Evolutionary conservation across 768 basidiomycete genomes (phyloP).

Genomic region (Tulasnella sp.): DNA sequence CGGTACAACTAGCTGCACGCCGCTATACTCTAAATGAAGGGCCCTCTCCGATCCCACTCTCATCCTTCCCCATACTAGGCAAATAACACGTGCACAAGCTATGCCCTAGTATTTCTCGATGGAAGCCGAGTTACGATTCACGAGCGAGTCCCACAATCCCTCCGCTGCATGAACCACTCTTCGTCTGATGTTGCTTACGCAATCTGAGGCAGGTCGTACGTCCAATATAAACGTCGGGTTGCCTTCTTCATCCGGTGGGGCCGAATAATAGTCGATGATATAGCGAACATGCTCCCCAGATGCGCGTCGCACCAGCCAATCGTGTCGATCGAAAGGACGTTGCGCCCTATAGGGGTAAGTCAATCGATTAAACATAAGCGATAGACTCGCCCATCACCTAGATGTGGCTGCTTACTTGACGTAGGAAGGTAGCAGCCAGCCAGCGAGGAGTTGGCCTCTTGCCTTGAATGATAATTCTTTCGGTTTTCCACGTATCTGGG

Average conservation of each 20-base stretch:
- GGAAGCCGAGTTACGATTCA: too few relatives aligned
- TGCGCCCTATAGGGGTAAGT: slow-evolving; percentile 45
- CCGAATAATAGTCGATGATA: slow-evolving; percentile 97
- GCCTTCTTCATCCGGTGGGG: slow-evolving; percentile 78
- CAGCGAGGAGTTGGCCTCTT: slow-evolving; percentile 70
- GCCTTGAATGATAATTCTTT: slow-evolving; percentile 93
- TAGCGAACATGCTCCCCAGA: slow-evolving; percentile 78
- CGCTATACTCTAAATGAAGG: too few relatives aligned
- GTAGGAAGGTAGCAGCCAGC: slow-evolving; percentile 74
- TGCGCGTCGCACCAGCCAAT: slow-evolving; percentile 86
- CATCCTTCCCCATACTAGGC: too few relatives aligned
- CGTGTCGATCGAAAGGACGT: slow-evolving; percentile 94
- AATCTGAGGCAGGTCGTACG: slow-evolving; percentile 88
- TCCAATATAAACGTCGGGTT: slow-evolving; percentile 92
- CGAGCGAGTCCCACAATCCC: too few relatives aligned
- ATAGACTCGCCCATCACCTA: neutral
- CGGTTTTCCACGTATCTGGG: slow-evolving; percentile 79
- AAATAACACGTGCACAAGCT: too few relatives aligned
- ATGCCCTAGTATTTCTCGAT: too few relatives aligned
- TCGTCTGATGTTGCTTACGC: slow-evolving; percentile 46
- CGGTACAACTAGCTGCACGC: too few relatives aligned
- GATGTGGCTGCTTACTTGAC: slow-evolving; percentile 58
- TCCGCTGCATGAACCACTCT: too few relatives aligned
- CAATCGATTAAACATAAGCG: neutral
- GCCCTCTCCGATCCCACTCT: too few relatives aligned